These are phyloP conservation scores for Trametes punicea DNA, from an alignment of 768 basidiomycete genomes.

Conservation along the genomic window DNA sequence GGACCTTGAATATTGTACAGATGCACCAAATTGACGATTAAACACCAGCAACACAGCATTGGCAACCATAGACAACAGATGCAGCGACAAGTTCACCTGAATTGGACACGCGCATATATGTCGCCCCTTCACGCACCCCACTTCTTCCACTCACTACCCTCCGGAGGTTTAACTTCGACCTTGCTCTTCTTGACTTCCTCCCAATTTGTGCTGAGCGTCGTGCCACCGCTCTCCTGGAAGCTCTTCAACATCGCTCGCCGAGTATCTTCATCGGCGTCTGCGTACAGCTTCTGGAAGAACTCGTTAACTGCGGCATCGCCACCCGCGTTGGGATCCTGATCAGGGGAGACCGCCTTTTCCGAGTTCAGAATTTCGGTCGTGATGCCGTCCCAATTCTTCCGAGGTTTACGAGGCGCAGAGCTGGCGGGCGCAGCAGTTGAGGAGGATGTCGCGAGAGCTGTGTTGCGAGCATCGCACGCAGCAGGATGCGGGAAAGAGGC, in stretches of 20 bases:
- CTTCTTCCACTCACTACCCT: conserved; percentile 81
- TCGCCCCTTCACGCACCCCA: conserved; percentile 41
- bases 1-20: too few species aligned
- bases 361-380: conserved; percentile 60
- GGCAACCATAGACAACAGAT: background rate
- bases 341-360: conserved; percentile 66
- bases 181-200: conserved; percentile 70
- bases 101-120: background rate
- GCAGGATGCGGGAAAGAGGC: background rate
- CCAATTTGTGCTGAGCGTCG: conserved; percentile 96
- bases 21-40: too few species aligned
- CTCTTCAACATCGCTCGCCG: conserved; percentile 97
- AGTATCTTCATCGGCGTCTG: conserved; percentile 89
- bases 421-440: conserved; percentile 34
- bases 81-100: background rate
- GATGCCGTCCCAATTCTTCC: conserved; percentile 90
- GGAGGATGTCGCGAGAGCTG: conserved; percentile 29
- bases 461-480: background rate
- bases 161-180: conserved; percentile 79
- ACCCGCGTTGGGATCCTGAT: conserved; percentile 86
- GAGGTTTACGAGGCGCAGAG: conserved; percentile 37
- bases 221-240: conserved; percentile 92
- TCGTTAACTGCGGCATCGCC: conserved; percentile 83
- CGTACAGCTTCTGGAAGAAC: conserved; percentile 91
- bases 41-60: conserved; percentile 1